A percentile compares a stretch with the other conserved stretches of the same genome.
These are phyloP conservation scores for Cicer judaicum DNA, from an alignment of 306 rosid species.

Conservation along the genomic window DNA sequence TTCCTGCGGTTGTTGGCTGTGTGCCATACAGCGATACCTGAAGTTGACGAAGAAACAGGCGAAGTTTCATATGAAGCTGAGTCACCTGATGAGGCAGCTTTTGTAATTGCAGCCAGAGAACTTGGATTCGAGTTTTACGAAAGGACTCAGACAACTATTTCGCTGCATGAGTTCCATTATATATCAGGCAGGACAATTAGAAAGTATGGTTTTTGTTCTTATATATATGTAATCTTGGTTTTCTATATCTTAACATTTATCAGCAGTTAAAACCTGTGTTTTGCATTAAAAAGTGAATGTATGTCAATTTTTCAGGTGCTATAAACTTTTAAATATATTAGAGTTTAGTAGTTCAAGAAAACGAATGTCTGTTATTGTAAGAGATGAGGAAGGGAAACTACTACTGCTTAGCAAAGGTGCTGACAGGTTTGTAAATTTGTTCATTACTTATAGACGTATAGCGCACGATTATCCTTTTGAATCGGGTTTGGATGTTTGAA, in stretches of 20 bases:
- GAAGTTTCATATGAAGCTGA: slow-evolving; percentile 82
- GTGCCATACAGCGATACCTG: slow-evolving; percentile 95
- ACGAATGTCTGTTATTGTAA: slow-evolving; percentile 85
- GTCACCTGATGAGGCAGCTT: slow-evolving; percentile 98
- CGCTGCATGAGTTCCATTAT: slow-evolving; percentile 67
- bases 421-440: slow-evolving; percentile 73
- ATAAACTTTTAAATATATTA: slow-evolving; percentile 63
- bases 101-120: slow-evolving; percentile 89
- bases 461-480: slow-evolving; percentile 5
- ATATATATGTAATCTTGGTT: slow-evolving; percentile 5
- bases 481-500: slow-evolving; percentile 1
- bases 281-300: background rate
- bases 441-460: slow-evolving; percentile 2
- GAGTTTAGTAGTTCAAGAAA: slow-evolving; percentile 93
- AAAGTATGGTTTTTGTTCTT: slow-evolving; percentile 56
- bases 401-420: slow-evolving; percentile 85
- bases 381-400: slow-evolving; percentile 69
- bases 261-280: slow-evolving; percentile 5
- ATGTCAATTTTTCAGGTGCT: slow-evolving; percentile 56
- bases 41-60: slow-evolving; percentile 76
- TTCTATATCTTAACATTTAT: slow-evolving; percentile 13
- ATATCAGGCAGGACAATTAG: slow-evolving; percentile 48
- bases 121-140: slow-evolving; percentile 86
- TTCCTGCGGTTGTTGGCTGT: slow-evolving; percentile 72
- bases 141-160: slow-evolving; percentile 75